Base-by-base conservation (phyloP, 2,329 filamentous ascomycete species). In the Nigrograna mackinnonii region DNA sequence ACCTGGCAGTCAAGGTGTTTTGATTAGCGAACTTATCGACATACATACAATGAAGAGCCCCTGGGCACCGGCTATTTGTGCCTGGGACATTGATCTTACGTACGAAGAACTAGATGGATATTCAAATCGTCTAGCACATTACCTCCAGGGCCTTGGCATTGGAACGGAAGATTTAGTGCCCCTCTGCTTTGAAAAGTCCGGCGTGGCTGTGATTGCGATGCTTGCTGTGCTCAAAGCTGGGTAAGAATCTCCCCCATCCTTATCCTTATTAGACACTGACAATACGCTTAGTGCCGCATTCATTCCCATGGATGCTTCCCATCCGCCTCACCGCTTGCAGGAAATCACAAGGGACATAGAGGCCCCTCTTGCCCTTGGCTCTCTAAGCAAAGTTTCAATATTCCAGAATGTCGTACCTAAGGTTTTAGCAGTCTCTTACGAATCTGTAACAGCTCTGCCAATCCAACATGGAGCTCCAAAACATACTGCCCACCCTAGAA, bases 401-500 rank as follows among this genome's bases (percentile, higher is more conserved):
- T 19, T n/a, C 14, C 22, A 31, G 3, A 30, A 20, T 17, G 13
- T 57, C 0, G 64, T 72, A 3, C 64, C 67, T 1, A 67, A 67
- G 37, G 65, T 71, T 9, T 51, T 36, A 38, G 26, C 42, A 13
- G 38, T 54, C 21, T 39, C 47, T 4, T 34, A 44, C 16, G 28
- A 42, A 4, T 34, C 44, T 14, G 19, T 49, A 13, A 35, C 39
- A 18, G 16, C 40, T 6, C 35, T 49, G 13, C 26, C n/a, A n/a
- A n/a, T n/a, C n/a, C n/a, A n/a, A n/a, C n/a, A n/a, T n/a, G n/a
- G n/a, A n/a, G n/a, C n/a, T n/a, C 40, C 4, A n/a, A n/a, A n/a
- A n/a, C n/a, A n/a, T n/a, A n/a, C n/a, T n/a, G n/a, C n/a, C n/a
- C n/a, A 55, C 65, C 40, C 44, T n/a, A 30, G 41, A 13, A 37